Base-by-base conservation (phyloP, 306 rosid genomes). In the Hippophae rhamnoides region DNA sequence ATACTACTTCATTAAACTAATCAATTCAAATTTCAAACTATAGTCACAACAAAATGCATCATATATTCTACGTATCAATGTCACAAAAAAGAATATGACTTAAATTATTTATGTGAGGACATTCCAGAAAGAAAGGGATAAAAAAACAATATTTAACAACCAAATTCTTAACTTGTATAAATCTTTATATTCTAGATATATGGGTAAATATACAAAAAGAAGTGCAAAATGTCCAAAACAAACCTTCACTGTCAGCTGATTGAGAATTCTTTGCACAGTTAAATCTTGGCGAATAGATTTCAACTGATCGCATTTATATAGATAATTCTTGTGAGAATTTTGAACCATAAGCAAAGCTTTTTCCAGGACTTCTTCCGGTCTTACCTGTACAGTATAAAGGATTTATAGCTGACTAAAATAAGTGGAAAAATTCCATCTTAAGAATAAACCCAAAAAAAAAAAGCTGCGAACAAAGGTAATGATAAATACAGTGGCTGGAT, bases 201-300 rank as follows among this genome's bases (percentile, higher is more conserved):
- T 31, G 38, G 38, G 38, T 4, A 31, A 31, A 31, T 4, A 2
- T 4, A 31, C 38, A 4, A 31, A 31, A 31, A 2, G 38, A 31
- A 71, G 51, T 13, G 7, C 43, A 60, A 63, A 18, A 76, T 61
- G 49, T 61, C 69, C 65, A 58, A 74, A 43, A 9, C 42, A 47
- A 72, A 88, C 99, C 99, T 86, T 93, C 51, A 82, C 99, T 40
- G 99, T 93, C 58, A 93, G 84, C 41, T 79, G 88, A 79, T 88
- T 88, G 71, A 48, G 82, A 72, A 93, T 93, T 61, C 88, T 79
- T 74, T 93, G 99, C 54, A 93, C 99, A 12, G 99, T 93, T 62
- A 93, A 72, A 87, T 93, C 99, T 77, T 93, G 99, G 57, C 99
- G 99, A 62, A 93, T 88, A 43, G 99, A 93, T 79, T 93, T 93